Evolutionary conservation across 345 rosid genomes (phyloP).

Genomic region (Heritiera littoralis): DNA sequence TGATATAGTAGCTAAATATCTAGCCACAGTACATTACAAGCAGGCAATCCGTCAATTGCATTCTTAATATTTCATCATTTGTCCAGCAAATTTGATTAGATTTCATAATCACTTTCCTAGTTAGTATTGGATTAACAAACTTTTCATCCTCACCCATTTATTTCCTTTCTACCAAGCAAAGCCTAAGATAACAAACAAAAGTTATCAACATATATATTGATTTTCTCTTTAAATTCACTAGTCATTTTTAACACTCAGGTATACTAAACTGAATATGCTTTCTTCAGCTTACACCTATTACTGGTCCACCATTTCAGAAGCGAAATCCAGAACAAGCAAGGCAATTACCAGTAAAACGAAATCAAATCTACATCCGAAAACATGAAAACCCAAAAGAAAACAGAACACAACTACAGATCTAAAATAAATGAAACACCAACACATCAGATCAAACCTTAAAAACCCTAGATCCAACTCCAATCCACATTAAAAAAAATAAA

Average conservation of each 20-base stretch:
- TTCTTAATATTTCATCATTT: background rate
- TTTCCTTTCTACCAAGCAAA: no score
- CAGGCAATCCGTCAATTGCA: background rate
- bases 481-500: background rate
- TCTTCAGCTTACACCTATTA: constrained; percentile 1
- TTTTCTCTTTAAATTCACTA: background rate
- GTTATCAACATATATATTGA: background rate
- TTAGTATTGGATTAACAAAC: no score
- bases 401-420: constrained; percentile 30
- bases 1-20: background rate
- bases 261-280: background rate
- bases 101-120: no score
- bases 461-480: constrained; percentile 48
- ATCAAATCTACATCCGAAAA: constrained; percentile 20
- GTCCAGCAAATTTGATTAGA: background rate
- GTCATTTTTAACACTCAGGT: background rate
- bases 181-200: background rate
- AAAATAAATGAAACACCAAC: constrained; percentile 21
- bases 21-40: background rate
- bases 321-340: background rate
- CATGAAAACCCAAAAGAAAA: constrained; percentile 3
- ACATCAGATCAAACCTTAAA: constrained; percentile 27
- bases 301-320: background rate
- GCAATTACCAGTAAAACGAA: background rate
- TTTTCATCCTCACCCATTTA: no score